Evolutionary conservation across 257 asterid genomes (phyloP).

Genomic region (Salvia splendens): DNA sequence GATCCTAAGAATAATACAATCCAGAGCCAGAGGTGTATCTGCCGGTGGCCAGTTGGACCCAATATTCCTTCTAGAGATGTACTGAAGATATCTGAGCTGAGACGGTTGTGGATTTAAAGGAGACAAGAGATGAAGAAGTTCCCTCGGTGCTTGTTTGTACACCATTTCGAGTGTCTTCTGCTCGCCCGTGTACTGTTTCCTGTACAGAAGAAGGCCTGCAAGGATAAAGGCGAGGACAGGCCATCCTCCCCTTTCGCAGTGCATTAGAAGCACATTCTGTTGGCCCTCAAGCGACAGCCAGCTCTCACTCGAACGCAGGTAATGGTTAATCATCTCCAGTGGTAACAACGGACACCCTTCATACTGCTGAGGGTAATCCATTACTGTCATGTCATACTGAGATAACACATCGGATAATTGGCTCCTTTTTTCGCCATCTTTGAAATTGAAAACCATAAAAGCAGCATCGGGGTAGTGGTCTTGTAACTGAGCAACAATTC

Average conservation of each 20-base stretch:
- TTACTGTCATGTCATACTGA: slow-evolving; percentile 95
- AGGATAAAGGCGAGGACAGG: slow-evolving; percentile 98
- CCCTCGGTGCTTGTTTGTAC: slow-evolving; percentile 96
- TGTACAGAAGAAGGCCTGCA: slow-evolving; percentile 94
- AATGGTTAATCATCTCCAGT: slow-evolving; percentile 96
- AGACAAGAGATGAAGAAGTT: slow-evolving; percentile 93
- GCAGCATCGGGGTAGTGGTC: slow-evolving; percentile 97
- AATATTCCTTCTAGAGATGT: slow-evolving; percentile 73
- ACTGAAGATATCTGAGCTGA: slow-evolving; percentile 96
- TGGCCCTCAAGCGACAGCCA: slow-evolving; percentile 99
- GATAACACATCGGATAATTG: slow-evolving; percentile 83
- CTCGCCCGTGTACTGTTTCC: slow-evolving; percentile 92
- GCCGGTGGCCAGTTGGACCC: slow-evolving; percentile 96
- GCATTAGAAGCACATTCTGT: slow-evolving; percentile 94
- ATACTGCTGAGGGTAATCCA: slow-evolving; percentile 96
- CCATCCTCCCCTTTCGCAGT: slow-evolving; percentile 99
- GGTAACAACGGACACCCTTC: slow-evolving; percentile 93
- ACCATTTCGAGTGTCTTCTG: slow-evolving; percentile 98
- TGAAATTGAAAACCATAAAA: slow-evolving; percentile 96
- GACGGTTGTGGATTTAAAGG: slow-evolving; percentile 98
- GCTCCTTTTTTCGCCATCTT: slow-evolving; percentile 87
- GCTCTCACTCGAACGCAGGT: slow-evolving; percentile 95
- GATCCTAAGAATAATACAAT: slow-evolving; percentile 68
- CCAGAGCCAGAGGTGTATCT: slow-evolving; percentile 80
- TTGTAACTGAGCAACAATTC: slow-evolving; percentile 95